A percentile compares a stretch with the other conserved stretches of the same genome.
Conservation (phyloP, 768 basidiomycete genomes). For the Dendrothele bispora region DNA sequence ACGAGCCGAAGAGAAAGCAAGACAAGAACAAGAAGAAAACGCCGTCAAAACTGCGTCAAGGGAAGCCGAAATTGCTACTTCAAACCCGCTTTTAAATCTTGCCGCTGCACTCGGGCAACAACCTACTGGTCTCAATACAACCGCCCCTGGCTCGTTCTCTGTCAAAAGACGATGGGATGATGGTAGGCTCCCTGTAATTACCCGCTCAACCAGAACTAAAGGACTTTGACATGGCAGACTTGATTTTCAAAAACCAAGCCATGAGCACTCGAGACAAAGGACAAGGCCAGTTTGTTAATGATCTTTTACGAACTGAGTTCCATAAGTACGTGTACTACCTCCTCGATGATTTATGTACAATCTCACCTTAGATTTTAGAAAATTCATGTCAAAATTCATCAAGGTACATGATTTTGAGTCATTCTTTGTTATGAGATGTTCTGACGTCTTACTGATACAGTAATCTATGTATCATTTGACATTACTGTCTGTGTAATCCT, state of each 20-base stretch:
- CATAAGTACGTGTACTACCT: slow-evolving; percentile 62
- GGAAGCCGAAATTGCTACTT: slow-evolving; percentile 82
- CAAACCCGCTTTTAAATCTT: slow-evolving; percentile 87
- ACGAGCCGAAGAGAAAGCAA: slow-evolving; percentile 88
- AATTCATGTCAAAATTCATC: slow-evolving; percentile 92
- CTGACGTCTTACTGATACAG: too few relatives aligned
- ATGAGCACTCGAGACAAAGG: slow-evolving; percentile 61
- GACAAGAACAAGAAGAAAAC: slow-evolving; percentile 75
- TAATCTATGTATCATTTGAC: too few relatives aligned
- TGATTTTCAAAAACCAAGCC: slow-evolving; percentile 99
- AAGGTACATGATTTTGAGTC: slow-evolving; percentile 46
- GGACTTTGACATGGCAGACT: slow-evolving; percentile 48
- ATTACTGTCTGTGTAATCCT: too few relatives aligned
- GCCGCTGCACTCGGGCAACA: slow-evolving; percentile 85
- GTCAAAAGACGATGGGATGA: slow-evolving; percentile 94
- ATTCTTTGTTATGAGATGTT: not conserved
- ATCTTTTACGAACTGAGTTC: slow-evolving; percentile 90
- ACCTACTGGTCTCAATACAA: slow-evolving; percentile 67
- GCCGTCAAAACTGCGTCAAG: slow-evolving; percentile 58
- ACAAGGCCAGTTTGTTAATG: slow-evolving; percentile 89
- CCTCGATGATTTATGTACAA: slow-evolving; percentile 3
- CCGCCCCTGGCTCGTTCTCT: slow-evolving; percentile 79
- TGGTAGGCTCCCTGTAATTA: slow-evolving; percentile 41
- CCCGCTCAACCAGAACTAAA: slow-evolving; percentile 1
- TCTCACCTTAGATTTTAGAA: slow-evolving; percentile 44